Conservation (phyloP, 208 protist species). For the Trypanosoma rangeli region DNA sequence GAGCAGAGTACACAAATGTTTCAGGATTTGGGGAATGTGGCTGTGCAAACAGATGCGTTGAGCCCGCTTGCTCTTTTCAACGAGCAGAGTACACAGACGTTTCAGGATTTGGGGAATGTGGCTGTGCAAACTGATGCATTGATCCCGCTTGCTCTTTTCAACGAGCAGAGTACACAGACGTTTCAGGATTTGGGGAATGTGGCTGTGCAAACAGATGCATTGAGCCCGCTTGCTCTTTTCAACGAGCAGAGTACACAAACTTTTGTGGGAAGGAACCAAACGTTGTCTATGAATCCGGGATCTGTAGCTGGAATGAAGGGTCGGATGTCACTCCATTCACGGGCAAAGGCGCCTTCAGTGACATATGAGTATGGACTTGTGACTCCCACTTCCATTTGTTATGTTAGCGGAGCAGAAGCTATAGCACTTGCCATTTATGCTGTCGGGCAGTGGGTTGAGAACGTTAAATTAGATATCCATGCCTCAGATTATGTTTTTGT, state of each 20-base stretch:
- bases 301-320: background rate
- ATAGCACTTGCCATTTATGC: slow-evolving; percentile 11
- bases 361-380: background rate
- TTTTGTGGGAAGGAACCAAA: background rate
- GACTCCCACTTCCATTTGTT: slow-evolving; percentile 5
- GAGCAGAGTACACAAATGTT: too few relatives aligned
- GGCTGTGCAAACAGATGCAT: background rate
- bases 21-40: too few relatives aligned
- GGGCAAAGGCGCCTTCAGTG: background rate
- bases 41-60: too few relatives aligned
- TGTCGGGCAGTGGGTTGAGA: slow-evolving; percentile 9
- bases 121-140: background rate
- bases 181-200: background rate
- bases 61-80: too few relatives aligned
- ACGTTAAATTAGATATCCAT: slow-evolving; percentile 12
- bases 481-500: slow-evolving; percentile 12
- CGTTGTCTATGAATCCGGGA: background rate
- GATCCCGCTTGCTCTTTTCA: background rate
- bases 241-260: slow-evolving; percentile 2
- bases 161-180: background rate
- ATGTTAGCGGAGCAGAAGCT: background rate
- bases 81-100: too few relatives aligned
- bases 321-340: background rate
- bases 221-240: background rate
- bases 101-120: background rate